Evolutionary conservation across 176 grass and related monocot species (phyloP), one percentile per base, ranked within the genome.

Genomic region (Thinopyrum elongatum): DNA sequence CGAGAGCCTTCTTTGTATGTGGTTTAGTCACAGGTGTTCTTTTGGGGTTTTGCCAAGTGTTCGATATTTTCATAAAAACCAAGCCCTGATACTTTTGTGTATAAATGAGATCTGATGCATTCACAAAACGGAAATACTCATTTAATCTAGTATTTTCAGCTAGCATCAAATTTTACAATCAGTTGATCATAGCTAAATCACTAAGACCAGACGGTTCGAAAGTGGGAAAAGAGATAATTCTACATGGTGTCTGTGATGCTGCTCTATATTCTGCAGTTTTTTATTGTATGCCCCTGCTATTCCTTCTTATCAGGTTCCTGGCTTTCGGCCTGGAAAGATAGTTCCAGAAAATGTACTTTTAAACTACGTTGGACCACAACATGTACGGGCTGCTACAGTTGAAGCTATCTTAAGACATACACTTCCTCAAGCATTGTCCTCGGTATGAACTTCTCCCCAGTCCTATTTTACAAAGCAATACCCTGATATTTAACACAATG

Each of bases 321-420:
- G 97, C 83, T 98, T 98, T 93, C 92, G 92, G 30, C 88, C 91
- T 17, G 94, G 94, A 65, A 89, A 96, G 51, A 79, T 72, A 65
- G 57, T 98, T 80, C 94, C 94, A 80, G 94, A 98, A 77, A 94
- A 90, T 80, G 39, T 98, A 47, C 90, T 96, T 76, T 66, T 89
- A 41, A 98, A 98, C 79, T 94, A 94, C 34, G 75, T 98, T 33
- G 97, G 97, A 30, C 87, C 60, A 22, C 46, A 94, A 31, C 89
- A 94, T 66, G 81, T 98, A 38, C 89, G 82, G 53, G 73, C 95
- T 26, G 90, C 93, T 66, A 88, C 90, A 35, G 88, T 98, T 83
- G 94, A 98, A 87, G 91, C 97, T 63, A 91, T 95, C 82, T 87
- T 98, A 41, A 98, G 87, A 44, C 94, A 85, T 90, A 98, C 94